These are phyloP conservation scores for Paralagenidium karlingii DNA, from an alignment of 352 stramenopile species.

Conservation along the genomic window DNA sequence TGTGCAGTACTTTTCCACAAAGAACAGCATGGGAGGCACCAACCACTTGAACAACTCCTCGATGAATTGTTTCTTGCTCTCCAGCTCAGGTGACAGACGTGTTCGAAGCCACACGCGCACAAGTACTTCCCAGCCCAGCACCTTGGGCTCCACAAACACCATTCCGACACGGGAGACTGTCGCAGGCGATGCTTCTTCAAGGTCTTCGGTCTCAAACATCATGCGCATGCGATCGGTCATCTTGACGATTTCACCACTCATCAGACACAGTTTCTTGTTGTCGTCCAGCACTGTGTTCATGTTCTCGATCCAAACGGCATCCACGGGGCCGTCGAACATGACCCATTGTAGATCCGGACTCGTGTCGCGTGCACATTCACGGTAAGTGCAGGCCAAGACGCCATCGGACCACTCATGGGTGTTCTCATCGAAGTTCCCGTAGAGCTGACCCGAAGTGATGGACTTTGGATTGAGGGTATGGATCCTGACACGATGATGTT, in stretches of 20 bases:
- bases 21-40: slow-evolving; percentile 84
- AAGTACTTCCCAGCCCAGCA: slow-evolving; percentile 84
- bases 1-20: slow-evolving; percentile 83
- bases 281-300: slow-evolving; percentile 93
- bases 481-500: slow-evolving; percentile 55
- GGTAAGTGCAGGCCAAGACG: slow-evolving; percentile 90
- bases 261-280: slow-evolving; percentile 91
- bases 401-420: slow-evolving; percentile 93
- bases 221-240: slow-evolving; percentile 93
- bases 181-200: slow-evolving; percentile 77
- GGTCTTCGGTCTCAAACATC: slow-evolving; percentile 92
- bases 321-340: slow-evolving; percentile 89
- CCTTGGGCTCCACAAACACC: slow-evolving; percentile 88
- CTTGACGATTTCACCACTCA: slow-evolving; percentile 91
- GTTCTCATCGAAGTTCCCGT: slow-evolving; percentile 91
- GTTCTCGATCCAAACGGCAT: slow-evolving; percentile 93
- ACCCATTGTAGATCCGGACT: slow-evolving; percentile 86
- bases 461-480: slow-evolving; percentile 93
- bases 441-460: slow-evolving; percentile 90
- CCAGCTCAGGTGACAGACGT: slow-evolving; percentile 21
- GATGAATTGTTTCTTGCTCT: slow-evolving; percentile 24
- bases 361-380: slow-evolving; percentile 80
- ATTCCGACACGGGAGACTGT: slow-evolving; percentile 89
- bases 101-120: slow-evolving; percentile 78
- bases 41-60: slow-evolving; percentile 83